Base-by-base conservation (phyloP, 2,329 filamentous ascomycete species). In the Sporothrix mexicana region DNA sequence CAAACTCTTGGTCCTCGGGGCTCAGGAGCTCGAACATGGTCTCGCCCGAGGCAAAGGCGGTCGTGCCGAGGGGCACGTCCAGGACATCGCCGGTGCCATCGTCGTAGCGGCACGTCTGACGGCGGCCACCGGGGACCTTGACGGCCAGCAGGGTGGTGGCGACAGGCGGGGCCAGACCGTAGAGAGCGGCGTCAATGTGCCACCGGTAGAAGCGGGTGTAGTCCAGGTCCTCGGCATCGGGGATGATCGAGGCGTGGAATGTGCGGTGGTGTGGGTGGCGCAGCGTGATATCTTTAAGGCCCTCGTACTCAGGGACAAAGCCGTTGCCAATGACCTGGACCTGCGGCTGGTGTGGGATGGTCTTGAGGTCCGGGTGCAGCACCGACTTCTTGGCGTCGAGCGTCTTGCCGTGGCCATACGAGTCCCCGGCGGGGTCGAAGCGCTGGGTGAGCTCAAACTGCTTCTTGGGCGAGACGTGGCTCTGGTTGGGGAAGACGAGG, bases 291-390 rank as follows among this genome's bases (percentile, higher is more conserved):
- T 94, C 85, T 76, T 86, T 81, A 10, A 95, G 83, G 0, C 92
- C 92, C 79, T 94, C 92, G 77, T 93, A 94, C 45, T 88, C 86
- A 0, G 86, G 79, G 1, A 95, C 86, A 64, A 87, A 86, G 5
- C 93, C 92, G 77, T 95, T 93, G 55, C 92, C 92, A 74, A 95
- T 94, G 71, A 94, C 90, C 78, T 95, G 92, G 1, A 93, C 91
- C 75, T 95, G 92, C 0, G 92, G 91, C 79, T 95, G 92, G 77
- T 93, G 90, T 0, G 92, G 92, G 57, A 95, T 88, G 0, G 92
- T 94, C 83, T 94, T 94, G 20, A 95, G 85, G 77, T 95, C 93
- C 0, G 92, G 92, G 78, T 94, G 92, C 20, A 95, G 85, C 77
- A 95, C 89, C 72, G 85, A 88, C 68, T 85, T 87, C 79, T 86